phyloP scores from a whole-genome alignment of 2,329 filamentous ascomycete species.

The Cordyceps militaris region DNA sequence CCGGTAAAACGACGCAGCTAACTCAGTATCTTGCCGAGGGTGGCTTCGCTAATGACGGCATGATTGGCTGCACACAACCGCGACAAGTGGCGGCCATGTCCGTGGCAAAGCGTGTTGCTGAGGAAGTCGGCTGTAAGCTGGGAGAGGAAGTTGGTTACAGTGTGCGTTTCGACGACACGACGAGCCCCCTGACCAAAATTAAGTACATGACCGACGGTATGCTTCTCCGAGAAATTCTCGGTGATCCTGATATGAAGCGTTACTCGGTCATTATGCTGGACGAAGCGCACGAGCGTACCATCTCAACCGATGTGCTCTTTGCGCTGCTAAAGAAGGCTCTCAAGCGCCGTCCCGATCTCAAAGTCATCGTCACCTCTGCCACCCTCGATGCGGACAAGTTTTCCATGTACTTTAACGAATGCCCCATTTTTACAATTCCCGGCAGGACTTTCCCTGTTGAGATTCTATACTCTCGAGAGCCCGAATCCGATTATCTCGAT shows the following conservation, averaged over 20 bases:
- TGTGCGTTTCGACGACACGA: conserved; percentile 86
- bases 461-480: conserved; percentile 89
- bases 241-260: conserved; percentile 79
- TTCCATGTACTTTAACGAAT: conserved; percentile 74
- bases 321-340: conserved; percentile 91
- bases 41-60: conserved; percentile 77
- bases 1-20: conserved; percentile 89
- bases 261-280: conserved; percentile 98
- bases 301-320: conserved; percentile 86
- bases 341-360: conserved; percentile 69
- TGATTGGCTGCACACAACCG: conserved; percentile 82
- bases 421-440: conserved; percentile 82
- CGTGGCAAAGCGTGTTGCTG: conserved; percentile 79
- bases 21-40: conserved; percentile 93
- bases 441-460: conserved; percentile 94
- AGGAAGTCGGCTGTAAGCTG: conserved; percentile 78
- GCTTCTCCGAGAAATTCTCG: conserved; percentile 81
- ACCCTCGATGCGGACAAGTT: conserved; percentile 88
- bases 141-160: conserved; percentile 92
- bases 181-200: conserved; percentile 75
- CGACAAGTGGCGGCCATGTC: conserved; percentile 86
- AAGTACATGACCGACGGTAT: conserved; percentile 95
- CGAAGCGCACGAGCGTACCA: conserved; percentile 88
- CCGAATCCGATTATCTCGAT: conserved; percentile 86
- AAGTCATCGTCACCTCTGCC: conserved; percentile 87